phyloP scores from a whole-genome alignment of 345 rosid species.

The Melastoma malabathricum region DNA sequence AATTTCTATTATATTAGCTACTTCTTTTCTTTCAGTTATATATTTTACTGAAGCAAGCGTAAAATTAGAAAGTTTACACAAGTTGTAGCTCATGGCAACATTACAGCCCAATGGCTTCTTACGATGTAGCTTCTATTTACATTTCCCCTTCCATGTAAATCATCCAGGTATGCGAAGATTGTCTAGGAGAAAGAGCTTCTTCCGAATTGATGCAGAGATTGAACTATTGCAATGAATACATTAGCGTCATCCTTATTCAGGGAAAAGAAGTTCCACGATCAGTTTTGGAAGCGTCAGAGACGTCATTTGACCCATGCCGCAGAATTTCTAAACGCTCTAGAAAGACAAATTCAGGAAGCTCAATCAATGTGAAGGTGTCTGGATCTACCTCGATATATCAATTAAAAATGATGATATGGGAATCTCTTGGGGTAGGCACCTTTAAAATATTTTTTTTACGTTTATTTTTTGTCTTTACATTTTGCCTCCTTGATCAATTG shows the following conservation, averaged over 20 bases:
- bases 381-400: conserved; percentile 81
- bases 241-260: conserved; percentile 58
- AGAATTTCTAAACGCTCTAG: conserved; percentile 83
- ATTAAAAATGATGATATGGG: conserved; percentile 99
- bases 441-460: background rate
- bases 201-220: conserved; percentile 81
- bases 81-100: too few species aligned
- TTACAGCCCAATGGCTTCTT: too few species aligned
- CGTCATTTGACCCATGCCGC: conserved; percentile 56
- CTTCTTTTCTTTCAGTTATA: background rate
- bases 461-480: background rate
- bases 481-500: background rate
- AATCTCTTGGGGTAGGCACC: conserved; percentile 83
- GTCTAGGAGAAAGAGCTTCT: conserved; percentile 95
- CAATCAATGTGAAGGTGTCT: conserved; percentile 70
- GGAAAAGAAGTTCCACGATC: conserved; percentile 94
- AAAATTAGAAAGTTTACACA: too few species aligned
- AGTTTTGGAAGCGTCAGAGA: conserved; percentile 65
- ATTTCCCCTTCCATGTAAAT: too few species aligned
- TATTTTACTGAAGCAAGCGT: background rate
- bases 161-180: conserved; percentile 62
- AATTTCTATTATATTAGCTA: conserved; percentile 8
- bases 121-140: too few species aligned
- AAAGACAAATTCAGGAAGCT: conserved; percentile 58
- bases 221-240: conserved; percentile 61